Evolutionary conservation across 352 stramenopile species (phyloP).

Genomic region (Phytophthora syringae): DNA sequence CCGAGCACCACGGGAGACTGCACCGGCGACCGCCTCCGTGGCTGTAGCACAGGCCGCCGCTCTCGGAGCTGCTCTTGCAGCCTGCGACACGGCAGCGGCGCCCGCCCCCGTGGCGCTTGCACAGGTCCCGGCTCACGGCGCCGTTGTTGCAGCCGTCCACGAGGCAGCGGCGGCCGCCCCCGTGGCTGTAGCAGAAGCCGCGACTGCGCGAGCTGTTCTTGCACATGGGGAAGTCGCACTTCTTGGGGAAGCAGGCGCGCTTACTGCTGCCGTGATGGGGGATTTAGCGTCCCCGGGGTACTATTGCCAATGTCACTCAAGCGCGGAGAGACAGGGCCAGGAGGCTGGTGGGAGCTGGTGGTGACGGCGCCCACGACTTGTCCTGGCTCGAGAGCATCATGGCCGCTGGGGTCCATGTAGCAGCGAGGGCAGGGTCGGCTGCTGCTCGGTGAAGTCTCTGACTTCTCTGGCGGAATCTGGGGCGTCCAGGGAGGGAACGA

Average conservation of each 20-base stretch:
- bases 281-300: conserved; percentile 2
- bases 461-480: background rate
- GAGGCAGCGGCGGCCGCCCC: conserved; percentile 65
- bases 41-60: conserved; percentile 77
- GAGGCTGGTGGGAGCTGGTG: conserved; percentile 17
- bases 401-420: conserved; percentile 6
- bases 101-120: conserved; percentile 80
- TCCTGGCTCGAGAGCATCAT: conserved; percentile 44
- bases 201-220: conserved; percentile 83
- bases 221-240: conserved; percentile 87
- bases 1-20: conserved; percentile 71
- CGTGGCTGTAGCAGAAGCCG: conserved; percentile 84
- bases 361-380: conserved; percentile 22
- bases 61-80: conserved; percentile 81
- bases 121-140: conserved; percentile 80
- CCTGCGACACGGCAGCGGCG: conserved; percentile 67
- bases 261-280: conserved; percentile 39
- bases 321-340: conserved; percentile 35
- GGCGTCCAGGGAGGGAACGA: conserved; percentile 20
- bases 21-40: conserved; percentile 75
- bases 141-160: conserved; percentile 76
- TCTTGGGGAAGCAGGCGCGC: conserved; percentile 78
- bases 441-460: conserved; percentile 24
- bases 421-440: conserved; percentile 9
- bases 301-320: conserved; percentile 13